Conservation (phyloP, 176 grass and related monocot species). For the Olyra latifolia region DNA sequence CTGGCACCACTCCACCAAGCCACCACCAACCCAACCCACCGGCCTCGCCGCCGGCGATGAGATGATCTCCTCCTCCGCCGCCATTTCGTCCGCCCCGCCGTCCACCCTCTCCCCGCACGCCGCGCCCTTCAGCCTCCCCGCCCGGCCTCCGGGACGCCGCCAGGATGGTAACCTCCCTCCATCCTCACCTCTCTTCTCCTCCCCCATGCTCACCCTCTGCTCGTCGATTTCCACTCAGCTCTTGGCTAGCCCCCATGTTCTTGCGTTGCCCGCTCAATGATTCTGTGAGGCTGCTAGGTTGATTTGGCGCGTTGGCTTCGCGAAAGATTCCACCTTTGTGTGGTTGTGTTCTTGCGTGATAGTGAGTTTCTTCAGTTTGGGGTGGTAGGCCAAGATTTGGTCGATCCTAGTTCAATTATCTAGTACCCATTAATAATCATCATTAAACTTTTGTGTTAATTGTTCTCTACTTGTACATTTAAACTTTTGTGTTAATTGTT, state of each 20-base stretch:
- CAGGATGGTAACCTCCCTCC: conserved; percentile 34
- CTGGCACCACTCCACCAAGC: background rate
- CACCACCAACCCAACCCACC: conserved; percentile 10
- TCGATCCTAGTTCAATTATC: background rate
- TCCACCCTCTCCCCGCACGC: conserved; percentile 63
- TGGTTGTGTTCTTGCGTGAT: background rate
- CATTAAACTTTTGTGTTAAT: background rate
- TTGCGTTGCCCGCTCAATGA: background rate
- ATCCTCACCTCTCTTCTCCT: background rate
- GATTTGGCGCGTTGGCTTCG: conserved; percentile 1
- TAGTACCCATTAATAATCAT: background rate
- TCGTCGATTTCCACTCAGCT: background rate
- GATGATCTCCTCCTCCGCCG: conserved; percentile 5
- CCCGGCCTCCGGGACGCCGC: background rate
- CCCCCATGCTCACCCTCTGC: background rate
- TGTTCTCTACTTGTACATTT: background rate
- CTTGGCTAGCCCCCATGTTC: background rate
- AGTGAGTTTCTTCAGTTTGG: background rate
- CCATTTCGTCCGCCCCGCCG: background rate
- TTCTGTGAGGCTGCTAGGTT: background rate
- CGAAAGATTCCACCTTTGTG: conserved; percentile 2
- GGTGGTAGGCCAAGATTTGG: background rate
- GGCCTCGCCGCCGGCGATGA: conserved; percentile 39
- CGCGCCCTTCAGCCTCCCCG: conserved; percentile 39
- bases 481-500: background rate